These are phyloP conservation scores for Astrothelium subdiscretum DNA, from an alignment of 495 filamentous ascomycete genomes.

Conservation along the genomic window DNA sequence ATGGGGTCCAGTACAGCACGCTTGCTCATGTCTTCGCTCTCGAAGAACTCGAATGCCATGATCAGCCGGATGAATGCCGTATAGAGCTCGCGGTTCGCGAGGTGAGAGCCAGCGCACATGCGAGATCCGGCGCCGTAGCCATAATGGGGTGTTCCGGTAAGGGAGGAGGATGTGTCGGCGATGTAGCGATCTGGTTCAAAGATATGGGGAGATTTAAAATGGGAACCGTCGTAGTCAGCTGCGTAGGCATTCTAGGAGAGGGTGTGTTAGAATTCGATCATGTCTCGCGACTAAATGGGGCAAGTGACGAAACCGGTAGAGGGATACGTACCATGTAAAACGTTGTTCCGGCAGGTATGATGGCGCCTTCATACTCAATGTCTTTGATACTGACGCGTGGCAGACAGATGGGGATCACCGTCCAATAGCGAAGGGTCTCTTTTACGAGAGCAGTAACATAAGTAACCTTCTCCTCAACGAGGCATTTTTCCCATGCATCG, in stretches of 20 bases:
- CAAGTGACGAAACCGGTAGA: not conserved
- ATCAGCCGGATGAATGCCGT: slow-evolving; percentile 59
- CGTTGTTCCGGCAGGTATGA: slow-evolving; percentile 51
- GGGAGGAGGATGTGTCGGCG: slow-evolving; percentile 33
- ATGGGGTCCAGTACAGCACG: slow-evolving; percentile 47
- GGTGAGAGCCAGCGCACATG: slow-evolving; percentile 61
- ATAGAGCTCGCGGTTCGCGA: slow-evolving; percentile 57
- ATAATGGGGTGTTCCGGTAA: slow-evolving; percentile 55
- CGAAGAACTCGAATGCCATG: slow-evolving; percentile 47
- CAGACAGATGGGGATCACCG: slow-evolving; percentile 59
- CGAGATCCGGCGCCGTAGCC: slow-evolving; percentile 59
- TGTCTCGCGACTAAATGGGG: not conserved
- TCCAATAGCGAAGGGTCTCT: slow-evolving; percentile 60
- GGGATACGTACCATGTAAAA: slow-evolving; percentile 47
- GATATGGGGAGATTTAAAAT: slow-evolving; percentile 47
- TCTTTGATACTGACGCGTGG: slow-evolving; percentile 54
- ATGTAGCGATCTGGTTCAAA: slow-evolving; percentile 59
- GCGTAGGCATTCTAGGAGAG: slow-evolving; percentile 49
- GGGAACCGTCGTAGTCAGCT: slow-evolving; percentile 53
- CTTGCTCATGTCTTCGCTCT: slow-evolving; percentile 39
- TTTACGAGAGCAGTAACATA: slow-evolving; percentile 61
- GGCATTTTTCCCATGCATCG: slow-evolving; percentile 53
- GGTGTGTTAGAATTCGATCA: not conserved
- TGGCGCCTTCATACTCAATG: slow-evolving; percentile 46
- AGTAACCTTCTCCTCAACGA: slow-evolving; percentile 57